Evolutionary conservation across 2,329 filamentous ascomycete species (phyloP), one percentile per base, ranked within the genome.

Genomic region (Trichoderma guizhouense): DNA sequence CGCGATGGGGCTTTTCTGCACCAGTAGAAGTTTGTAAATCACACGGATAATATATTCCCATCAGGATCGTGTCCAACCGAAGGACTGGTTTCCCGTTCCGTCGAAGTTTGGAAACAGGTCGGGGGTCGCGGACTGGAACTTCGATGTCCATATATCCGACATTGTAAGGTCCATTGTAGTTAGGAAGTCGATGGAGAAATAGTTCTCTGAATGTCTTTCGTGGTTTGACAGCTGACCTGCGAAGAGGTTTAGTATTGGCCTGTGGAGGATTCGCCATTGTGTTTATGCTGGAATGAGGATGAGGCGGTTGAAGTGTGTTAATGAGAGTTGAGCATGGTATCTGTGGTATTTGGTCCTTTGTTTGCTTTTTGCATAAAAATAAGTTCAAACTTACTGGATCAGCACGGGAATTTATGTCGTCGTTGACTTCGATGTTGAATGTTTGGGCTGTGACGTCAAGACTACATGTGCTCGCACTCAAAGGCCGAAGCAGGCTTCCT

Each of bases 111-210:
- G 81, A 85, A 69, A 85, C 80, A 12, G 79, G 78, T 26, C 81
- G 79, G 14, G 83, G 82, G 1, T 80, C 72, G 14, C 81, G 78
- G 18, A 85, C 86, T 6, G 90, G 89, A 32, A 92, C 85, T 78
- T 92, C 90, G 71, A 91, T 83, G 75, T 92, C 90, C 78, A 92
- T 85, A 14, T 89, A 91, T 30, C 91, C 91, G 53, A 93, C 91
- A 73, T 86, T 86, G 79, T 92, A 91, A 0, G 89, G 89, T 0
- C 91, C 91, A 1, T 87, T 85, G 76, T 91, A 91, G 15, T 84
- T 77, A 4, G 91, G 90, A 65, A 93, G 87, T 4, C 79, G 76
- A 76, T 84, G 82, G 47, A 84, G 78, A 62, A 84, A 75, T n/a
- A 76, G 76, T 69, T 85, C 83, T 60, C 80, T 78, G 55, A 82